phyloP scores from a whole-genome alignment of 2,329 filamentous ascomycete species.

The Alternaria dauci region DNA sequence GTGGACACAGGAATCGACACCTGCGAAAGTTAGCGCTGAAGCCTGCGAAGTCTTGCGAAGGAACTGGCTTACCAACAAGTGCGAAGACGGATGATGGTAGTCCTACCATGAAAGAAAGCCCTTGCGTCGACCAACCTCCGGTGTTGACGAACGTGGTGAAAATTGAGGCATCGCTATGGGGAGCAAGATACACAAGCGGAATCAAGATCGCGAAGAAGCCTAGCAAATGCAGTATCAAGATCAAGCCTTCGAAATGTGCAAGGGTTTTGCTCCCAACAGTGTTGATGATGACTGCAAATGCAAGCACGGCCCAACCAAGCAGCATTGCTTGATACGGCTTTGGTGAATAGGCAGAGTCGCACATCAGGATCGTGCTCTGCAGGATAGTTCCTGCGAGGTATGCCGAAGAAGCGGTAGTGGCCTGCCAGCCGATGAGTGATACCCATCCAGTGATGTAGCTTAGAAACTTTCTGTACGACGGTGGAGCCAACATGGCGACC shows the following conservation, averaged over 20 bases:
- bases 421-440: constrained; percentile 26
- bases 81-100: constrained; percentile 10
- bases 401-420: constrained; percentile 9
- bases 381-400: constrained; percentile 16
- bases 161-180: constrained; percentile 33
- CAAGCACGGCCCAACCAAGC: constrained; percentile 53
- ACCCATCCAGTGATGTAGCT: constrained; percentile 26
- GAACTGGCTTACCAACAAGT: neutral
- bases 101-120: constrained; percentile 10
- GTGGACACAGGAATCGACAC: constrained; percentile 10
- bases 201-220: constrained; percentile 60
- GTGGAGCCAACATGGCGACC: constrained; percentile 55
- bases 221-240: constrained; percentile 57
- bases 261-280: constrained; percentile 51
- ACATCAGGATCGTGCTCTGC: constrained; percentile 11
- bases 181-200: constrained; percentile 19
- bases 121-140: constrained; percentile 45
- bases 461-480: constrained; percentile 17
- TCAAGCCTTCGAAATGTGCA: constrained; percentile 55
- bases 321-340: constrained; percentile 58
- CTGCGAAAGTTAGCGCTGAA: neutral
- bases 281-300: constrained; percentile 51
- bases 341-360: constrained; percentile 30
- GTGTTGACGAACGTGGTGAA: constrained; percentile 53
- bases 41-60: neutral